phyloP scores from a whole-genome alignment of 2,329 filamentous ascomycete genomes.

The Pseudogymnoascus sp. region DNA sequence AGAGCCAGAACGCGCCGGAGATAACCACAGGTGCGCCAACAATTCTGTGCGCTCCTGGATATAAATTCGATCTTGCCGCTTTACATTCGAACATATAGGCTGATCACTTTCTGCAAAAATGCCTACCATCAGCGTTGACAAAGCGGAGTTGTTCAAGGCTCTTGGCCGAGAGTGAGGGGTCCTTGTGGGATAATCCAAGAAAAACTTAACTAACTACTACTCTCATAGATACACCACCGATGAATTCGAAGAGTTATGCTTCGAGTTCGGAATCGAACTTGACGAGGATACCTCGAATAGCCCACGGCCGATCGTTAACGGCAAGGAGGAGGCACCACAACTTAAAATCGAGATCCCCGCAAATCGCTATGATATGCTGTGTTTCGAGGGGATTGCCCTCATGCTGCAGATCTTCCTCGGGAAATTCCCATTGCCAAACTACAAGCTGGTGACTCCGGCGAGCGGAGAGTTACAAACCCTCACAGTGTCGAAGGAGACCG shows the following conservation, averaged over 20 bases:
- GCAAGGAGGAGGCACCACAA: slow-evolving; percentile 79
- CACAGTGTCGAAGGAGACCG: slow-evolving; percentile 68
- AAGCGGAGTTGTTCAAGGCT: slow-evolving; percentile 89
- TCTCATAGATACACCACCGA: slow-evolving; percentile 70
- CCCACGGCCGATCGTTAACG: slow-evolving; percentile 66
- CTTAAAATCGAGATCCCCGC: slow-evolving; percentile 98
- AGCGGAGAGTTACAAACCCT: slow-evolving; percentile 72
- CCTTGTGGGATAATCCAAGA: slow-evolving; percentile 27
- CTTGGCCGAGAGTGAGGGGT: slow-evolving; percentile 73
- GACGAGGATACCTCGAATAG: slow-evolving; percentile 65
- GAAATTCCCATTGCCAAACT: slow-evolving; percentile 69
- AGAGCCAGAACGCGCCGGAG: slow-evolving; percentile 11
- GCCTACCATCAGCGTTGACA: slow-evolving; percentile 96
- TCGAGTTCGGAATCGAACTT: slow-evolving; percentile 93
- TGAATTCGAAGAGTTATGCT: slow-evolving; percentile 95
- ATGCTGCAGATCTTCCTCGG: slow-evolving; percentile 94
- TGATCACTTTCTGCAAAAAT: slow-evolving; percentile 45
- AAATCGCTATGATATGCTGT: slow-evolving; percentile 91
- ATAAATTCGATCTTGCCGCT: background rate
- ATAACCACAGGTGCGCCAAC: slow-evolving; percentile 27
- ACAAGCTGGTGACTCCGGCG: slow-evolving; percentile 64
- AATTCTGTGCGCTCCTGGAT: slow-evolving; percentile 13
- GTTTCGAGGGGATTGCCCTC: slow-evolving; percentile 91
- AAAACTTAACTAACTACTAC: slow-evolving; percentile 21
- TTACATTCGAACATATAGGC: background rate